Evolutionary conservation across 2,329 filamentous ascomycete species (phyloP), one percentile per base, ranked within the genome.

Genomic region (Calonectria honghensis): DNA sequence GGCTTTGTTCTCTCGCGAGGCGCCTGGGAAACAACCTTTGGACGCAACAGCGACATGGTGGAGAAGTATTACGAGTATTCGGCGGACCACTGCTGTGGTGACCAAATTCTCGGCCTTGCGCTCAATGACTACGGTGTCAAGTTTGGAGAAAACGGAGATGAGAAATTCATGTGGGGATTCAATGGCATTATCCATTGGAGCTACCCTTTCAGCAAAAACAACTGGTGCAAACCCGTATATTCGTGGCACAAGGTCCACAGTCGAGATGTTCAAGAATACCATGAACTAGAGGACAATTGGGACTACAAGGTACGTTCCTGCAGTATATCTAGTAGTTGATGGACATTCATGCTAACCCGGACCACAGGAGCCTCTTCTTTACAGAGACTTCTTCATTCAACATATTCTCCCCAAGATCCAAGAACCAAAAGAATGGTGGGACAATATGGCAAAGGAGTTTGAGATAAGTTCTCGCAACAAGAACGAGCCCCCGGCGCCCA

Each of bases 201-300:
- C 13, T 81, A 80, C 70, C 68, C 70, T 14, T 81, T 81, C 45
- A 74, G 72, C 71, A 61, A 51, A 45, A 63, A 74, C 32, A 81
- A 81, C 65, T 81, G 79, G 79, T 81, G 79, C 61, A 48, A 59
- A n/a, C 79, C 79, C 6, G 48, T 81, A 45, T 24, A 78, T 73
- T 81, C 79, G 5, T 81, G 77, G 74, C 79, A 81, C 74, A 80
- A 81, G 65, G 77, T 79, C 2, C 79, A 81, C 52, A 80, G 71
- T 52, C 77, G 79, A 24, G 79, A 81, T 41, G 77, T 81, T 4
- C 72, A 77, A 6, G 69, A 65, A 32, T 81, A 80, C 68, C 78
- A 75, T 64, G 75, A 79, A 32, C 48, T 81, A 16, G 79, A 81
- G 68, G 73, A 72, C 50, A 45, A 50, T 20, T 81, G 79, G 79